These are phyloP conservation scores for Areca catechu DNA, from an alignment of 176 grass and related monocot genomes.

Conservation along the genomic window DNA sequence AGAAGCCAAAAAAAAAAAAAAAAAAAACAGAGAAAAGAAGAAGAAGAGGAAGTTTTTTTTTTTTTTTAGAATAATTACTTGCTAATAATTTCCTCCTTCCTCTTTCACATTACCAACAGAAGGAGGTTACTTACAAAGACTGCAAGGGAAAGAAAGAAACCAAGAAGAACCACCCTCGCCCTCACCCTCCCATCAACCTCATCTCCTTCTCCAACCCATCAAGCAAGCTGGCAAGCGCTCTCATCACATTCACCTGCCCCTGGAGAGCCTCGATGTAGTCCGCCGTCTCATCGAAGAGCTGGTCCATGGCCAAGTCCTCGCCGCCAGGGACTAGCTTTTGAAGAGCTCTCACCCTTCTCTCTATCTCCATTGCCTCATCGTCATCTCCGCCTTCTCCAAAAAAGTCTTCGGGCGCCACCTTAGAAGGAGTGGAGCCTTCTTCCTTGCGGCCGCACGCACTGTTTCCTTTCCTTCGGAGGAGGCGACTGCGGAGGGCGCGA, in stretches of 20 bases:
- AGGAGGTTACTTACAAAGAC: too few species aligned
- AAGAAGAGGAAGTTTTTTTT: too few species aligned
- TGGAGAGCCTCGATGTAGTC: constrained; percentile 67
- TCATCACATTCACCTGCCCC: constrained; percentile 67
- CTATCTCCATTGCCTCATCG: constrained; percentile 25
- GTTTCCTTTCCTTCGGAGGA: not conserved
- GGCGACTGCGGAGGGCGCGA: constrained; percentile 34
- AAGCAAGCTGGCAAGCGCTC: constrained; percentile 48
- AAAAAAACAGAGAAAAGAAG: too few species aligned
- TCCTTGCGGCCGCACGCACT: too few species aligned
- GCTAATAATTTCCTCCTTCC: too few species aligned
- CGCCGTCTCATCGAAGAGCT: constrained; percentile 67
- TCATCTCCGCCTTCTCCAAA: constrained; percentile 3
- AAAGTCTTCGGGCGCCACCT: not conserved
- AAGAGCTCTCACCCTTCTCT: constrained; percentile 43
- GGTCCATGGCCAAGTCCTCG: constrained; percentile 46
- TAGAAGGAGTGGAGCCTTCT: too few species aligned
- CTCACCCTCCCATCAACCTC: not conserved
- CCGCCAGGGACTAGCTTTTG: constrained; percentile 66
- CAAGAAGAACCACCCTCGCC: too few species aligned
- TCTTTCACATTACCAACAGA: too few species aligned
- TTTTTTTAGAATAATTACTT: too few species aligned
- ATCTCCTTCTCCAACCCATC: constrained; percentile 35
- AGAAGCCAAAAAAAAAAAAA: too few species aligned
- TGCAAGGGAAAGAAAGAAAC: too few species aligned